phyloP scores from a whole-genome alignment of 208 protist species.

The Herpetomonas samuelpessoai region DNA sequence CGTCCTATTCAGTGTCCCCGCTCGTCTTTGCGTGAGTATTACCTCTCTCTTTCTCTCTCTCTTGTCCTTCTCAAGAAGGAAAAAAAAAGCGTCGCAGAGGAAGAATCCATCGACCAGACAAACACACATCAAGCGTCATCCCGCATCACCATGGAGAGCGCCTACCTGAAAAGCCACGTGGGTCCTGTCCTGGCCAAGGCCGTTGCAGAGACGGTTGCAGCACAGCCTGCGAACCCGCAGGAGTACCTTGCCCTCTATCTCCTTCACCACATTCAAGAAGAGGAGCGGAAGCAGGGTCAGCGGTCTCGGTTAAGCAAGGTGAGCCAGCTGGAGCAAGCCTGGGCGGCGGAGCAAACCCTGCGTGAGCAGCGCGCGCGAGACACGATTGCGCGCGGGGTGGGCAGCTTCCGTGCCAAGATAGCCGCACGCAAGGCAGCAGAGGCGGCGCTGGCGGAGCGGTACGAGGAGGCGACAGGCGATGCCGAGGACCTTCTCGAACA shows the following conservation, averaged over 20 bases:
- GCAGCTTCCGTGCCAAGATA: slow-evolving; percentile 28
- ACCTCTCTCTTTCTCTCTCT: too few relatives aligned
- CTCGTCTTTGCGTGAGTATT: too few relatives aligned
- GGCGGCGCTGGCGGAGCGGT: slow-evolving; percentile 36
- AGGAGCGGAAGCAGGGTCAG: slow-evolving; percentile 42
- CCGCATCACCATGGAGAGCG: slow-evolving; percentile 90
- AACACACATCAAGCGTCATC: too few relatives aligned
- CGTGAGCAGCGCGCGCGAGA: slow-evolving; percentile 68
- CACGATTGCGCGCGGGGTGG: slow-evolving; percentile 73
- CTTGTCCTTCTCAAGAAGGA: too few relatives aligned
- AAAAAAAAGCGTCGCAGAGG: too few relatives aligned
- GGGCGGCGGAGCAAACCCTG: slow-evolving; percentile 40
- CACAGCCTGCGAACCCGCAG: slow-evolving; percentile 84
- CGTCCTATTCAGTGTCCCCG: too few relatives aligned
- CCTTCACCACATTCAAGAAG: slow-evolving; percentile 80
- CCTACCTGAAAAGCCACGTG: slow-evolving; percentile 83
- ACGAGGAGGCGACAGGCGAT: slow-evolving; percentile 60
- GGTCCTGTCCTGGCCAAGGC: slow-evolving; percentile 84
- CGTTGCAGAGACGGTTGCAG: slow-evolving; percentile 85
- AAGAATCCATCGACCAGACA: too few relatives aligned
- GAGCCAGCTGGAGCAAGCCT: slow-evolving; percentile 48
- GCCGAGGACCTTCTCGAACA: slow-evolving; percentile 70
- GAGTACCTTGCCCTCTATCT: slow-evolving; percentile 90
- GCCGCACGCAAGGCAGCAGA: slow-evolving; percentile 42
- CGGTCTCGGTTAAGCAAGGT: slow-evolving; percentile 29